These are phyloP conservation scores for Bolboschoenus planiculmis DNA, from an alignment of 176 grass and related monocot genomes.

Conservation along the genomic window DNA sequence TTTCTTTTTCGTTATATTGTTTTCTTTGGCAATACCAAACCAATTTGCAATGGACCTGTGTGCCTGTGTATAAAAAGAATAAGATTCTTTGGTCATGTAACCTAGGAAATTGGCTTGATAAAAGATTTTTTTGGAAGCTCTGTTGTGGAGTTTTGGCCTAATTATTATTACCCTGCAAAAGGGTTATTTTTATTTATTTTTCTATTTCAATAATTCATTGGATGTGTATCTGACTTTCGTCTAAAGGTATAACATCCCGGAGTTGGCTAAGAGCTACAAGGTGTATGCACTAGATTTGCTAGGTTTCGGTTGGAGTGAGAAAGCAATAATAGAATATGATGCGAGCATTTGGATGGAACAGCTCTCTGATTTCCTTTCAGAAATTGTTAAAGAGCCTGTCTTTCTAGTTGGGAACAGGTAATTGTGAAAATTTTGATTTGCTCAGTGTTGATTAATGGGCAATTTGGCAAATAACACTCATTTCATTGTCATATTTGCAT, in stretches of 20 bases:
- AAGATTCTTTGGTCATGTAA: not conserved
- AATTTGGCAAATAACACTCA: not conserved
- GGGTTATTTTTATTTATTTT: not conserved
- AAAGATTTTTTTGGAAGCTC: not conserved
- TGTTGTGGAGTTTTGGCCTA: not conserved
- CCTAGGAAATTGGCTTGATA: not conserved
- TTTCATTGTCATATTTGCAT: not conserved
- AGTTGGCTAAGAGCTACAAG: constrained; percentile 90
- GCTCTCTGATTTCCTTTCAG: constrained; percentile 82
- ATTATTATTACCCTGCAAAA: not conserved
- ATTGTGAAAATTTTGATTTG: not conserved
- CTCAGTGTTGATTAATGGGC: not conserved
- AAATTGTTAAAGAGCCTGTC: constrained; percentile 78
- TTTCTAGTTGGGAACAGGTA: constrained; percentile 91
- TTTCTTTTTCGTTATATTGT: not conserved
- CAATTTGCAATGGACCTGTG: not conserved
- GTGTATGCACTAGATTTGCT: constrained; percentile 93
- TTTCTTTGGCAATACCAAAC: not conserved
- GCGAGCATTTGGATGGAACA: constrained; percentile 88
- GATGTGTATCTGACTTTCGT: not conserved
- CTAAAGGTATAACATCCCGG: constrained; percentile 91
- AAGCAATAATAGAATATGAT: constrained; percentile 92
- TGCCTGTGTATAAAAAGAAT: not conserved
- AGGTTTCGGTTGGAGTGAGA: constrained; percentile 96
- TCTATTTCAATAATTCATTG: constrained; percentile 4